These are phyloP conservation scores for Aspergillus sclerotiicarbonarius DNA, from an alignment of 495 filamentous ascomycete species.

Conservation along the genomic window DNA sequence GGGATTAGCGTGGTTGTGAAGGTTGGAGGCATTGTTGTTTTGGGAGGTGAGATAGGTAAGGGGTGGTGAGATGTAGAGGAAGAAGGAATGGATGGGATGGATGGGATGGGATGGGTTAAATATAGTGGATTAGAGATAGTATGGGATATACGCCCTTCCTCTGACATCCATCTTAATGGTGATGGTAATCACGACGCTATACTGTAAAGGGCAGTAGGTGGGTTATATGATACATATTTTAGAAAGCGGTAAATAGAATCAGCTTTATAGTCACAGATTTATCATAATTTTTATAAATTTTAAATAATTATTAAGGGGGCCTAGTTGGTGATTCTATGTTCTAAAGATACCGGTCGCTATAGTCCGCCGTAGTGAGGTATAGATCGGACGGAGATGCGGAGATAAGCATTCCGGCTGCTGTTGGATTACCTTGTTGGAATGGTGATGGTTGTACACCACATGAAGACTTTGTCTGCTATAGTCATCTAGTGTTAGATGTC, in stretches of 20 bases:
- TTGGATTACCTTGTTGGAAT: too few relatives aligned
- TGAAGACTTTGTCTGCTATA: not conserved
- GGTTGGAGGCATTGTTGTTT: not conserved
- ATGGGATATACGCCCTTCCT: too few relatives aligned
- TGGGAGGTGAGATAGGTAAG: not conserved
- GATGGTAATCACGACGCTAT: too few relatives aligned
- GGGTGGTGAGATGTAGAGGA: not conserved
- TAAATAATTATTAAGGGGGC: too few relatives aligned
- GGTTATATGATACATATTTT: not conserved
- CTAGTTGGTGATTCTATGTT: not conserved
- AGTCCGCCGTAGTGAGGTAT: not conserved
- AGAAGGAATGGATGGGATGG: not conserved
- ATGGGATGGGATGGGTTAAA: not conserved
- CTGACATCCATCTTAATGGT: too few relatives aligned
- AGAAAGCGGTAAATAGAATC: too few relatives aligned
- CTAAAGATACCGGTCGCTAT: too few relatives aligned
- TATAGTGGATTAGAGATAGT: too few relatives aligned
- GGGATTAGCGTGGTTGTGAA: constrained; percentile 25
- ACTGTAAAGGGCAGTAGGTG: not conserved
- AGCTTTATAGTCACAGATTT: too few relatives aligned
- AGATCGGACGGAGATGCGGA: constrained; percentile 6
- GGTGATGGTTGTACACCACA: not conserved
- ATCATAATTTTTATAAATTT: too few relatives aligned
- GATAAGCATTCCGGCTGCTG: constrained; percentile 1
- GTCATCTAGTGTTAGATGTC: too few relatives aligned